Base-by-base conservation (phyloP, 176 grass and related monocot species). In the Thinopyrum elongatum region DNA sequence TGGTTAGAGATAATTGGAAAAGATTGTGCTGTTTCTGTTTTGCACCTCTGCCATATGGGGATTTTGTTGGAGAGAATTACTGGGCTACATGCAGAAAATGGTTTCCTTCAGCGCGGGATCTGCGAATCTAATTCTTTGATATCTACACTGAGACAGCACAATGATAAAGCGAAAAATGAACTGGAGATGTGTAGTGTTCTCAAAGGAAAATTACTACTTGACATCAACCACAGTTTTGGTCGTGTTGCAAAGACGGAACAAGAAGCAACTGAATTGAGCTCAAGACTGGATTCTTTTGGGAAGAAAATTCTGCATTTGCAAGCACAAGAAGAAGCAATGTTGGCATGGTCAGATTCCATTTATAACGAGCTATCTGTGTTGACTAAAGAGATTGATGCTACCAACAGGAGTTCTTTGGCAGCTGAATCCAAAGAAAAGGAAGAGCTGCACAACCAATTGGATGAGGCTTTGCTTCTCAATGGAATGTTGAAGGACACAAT, bases 11-110 rank as follows among this genome's bases (percentile, higher is more conserved):
- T 98, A 42, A 95, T 98, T 66, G 85, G 86, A 86, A 98, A 95
- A 89, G 96, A 98, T 87, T 98, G 93, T 92, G 86, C 93, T 73
- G 65, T 98, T 83, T 98, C 96, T 53, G 92, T 95, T 15, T 88
- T 98, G 51, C 94, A 98, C 74, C 87, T 98, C 35, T 98, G 96
- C 73, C 93, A 98, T 74, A 95, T 98, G 93, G 93, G 93, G 28
- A 95, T 94, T 83, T 82, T 98, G 72, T 79, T 94, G 51, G 93
- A 95, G 69, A 94, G 93, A 90, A 87, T 98, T 80, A 98, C 88
- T 76, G 96, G 92, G 62, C 66, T 98, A 30, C 92, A 90, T 87
- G 86, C 86, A 74, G 91, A 98, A 86, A 98, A 98, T 88, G 65
- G 86, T 82, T 98, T 98, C 60, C 93, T 98, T 84, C 92, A 95